Conservation (phyloP, 129 eudicot genomes). For the Logfia minima region DNA sequence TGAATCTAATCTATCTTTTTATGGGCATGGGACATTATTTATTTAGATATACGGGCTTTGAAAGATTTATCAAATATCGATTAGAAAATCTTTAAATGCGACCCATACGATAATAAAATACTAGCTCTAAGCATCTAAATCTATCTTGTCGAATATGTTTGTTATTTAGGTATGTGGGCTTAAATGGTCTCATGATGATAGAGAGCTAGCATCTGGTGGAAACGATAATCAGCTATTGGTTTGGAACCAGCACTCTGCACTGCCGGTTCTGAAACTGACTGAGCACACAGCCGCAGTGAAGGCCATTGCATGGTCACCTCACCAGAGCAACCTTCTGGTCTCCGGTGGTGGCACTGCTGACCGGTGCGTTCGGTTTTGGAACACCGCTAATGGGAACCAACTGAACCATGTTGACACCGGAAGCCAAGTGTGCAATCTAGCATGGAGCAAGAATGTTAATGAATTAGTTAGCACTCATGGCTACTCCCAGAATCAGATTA, state of each 20-base stretch:
- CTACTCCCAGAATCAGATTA: constrained; percentile 90
- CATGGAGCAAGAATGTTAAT: constrained; percentile 96
- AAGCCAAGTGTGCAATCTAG: constrained; percentile 97
- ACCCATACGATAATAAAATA: neutral
- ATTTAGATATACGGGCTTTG: neutral
- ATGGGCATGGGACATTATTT: no score
- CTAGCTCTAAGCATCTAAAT: neutral
- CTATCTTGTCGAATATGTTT: neutral
- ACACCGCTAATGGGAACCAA: constrained; percentile 81
- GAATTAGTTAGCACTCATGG: constrained; percentile 98
- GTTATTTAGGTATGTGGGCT: constrained; percentile 81
- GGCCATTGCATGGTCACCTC: constrained; percentile 98
- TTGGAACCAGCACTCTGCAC: constrained; percentile 91
- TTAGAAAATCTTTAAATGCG: neutral
- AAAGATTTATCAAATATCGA: neutral
- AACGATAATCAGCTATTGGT: constrained; percentile 95
- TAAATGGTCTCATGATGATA: constrained; percentile 99
- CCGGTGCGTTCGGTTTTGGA: constrained; percentile 97
- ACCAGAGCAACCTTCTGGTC: constrained; percentile 78
- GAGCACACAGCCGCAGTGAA: constrained; percentile 98
- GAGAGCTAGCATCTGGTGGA: constrained; percentile 99
- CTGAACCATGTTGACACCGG: constrained; percentile 86
- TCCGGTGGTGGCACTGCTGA: constrained; percentile 99
- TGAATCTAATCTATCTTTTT: neutral
- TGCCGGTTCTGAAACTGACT: constrained; percentile 61